Percentiles rank a stretch among this genome's conserved stretches.
Evolutionary conservation across 1,139 yeast genomes (phyloP).

Genomic region (Lodderomyces margitis): DNA sequence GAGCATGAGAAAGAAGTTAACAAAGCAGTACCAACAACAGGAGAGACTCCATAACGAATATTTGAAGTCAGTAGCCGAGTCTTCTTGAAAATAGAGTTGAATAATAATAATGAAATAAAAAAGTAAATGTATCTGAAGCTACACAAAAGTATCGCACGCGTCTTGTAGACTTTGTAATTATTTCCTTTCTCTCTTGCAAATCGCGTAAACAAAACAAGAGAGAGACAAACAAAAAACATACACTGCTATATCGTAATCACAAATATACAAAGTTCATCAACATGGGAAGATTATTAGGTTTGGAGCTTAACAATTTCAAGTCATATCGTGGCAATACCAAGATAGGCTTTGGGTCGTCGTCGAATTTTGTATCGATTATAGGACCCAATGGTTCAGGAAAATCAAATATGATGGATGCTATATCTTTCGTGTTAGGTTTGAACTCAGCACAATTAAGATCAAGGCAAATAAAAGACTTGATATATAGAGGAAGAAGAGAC

Average conservation of each 20-base stretch:
- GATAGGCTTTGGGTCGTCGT: conserved; percentile 76
- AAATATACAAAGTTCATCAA: background rate
- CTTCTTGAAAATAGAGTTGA: background rate
- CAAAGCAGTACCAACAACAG: conserved; percentile 76
- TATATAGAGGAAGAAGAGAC: conserved; percentile 64
- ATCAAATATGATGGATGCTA: conserved; percentile 98
- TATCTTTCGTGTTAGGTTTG: conserved; percentile 90
- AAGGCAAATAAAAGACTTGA: conserved; percentile 65
- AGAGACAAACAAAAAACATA: background rate
- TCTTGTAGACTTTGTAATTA: background rate
- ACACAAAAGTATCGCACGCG: conserved; percentile 1
- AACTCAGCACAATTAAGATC: conserved; percentile 78
- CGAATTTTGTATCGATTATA: conserved; percentile 84
- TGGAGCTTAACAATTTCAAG: conserved; percentile 83
- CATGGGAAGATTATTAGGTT: conserved; percentile 77
- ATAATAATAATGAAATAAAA: background rate
- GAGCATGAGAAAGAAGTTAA: conserved; percentile 78
- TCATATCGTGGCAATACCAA: conserved; percentile 77
- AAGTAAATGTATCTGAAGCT: background rate
- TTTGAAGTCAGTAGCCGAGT: conserved; percentile 17
- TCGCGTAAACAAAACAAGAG: conserved; percentile 1
- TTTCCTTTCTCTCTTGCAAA: background rate
- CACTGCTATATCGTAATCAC: background rate
- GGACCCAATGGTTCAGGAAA: conserved; percentile 99
- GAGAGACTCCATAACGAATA: conserved; percentile 77